A percentile compares a stretch with the other conserved stretches of the same genome.
These are phyloP conservation scores for Colletotrichum falcatum DNA, from an alignment of 2,329 filamentous ascomycete genomes.

Conservation along the genomic window DNA sequence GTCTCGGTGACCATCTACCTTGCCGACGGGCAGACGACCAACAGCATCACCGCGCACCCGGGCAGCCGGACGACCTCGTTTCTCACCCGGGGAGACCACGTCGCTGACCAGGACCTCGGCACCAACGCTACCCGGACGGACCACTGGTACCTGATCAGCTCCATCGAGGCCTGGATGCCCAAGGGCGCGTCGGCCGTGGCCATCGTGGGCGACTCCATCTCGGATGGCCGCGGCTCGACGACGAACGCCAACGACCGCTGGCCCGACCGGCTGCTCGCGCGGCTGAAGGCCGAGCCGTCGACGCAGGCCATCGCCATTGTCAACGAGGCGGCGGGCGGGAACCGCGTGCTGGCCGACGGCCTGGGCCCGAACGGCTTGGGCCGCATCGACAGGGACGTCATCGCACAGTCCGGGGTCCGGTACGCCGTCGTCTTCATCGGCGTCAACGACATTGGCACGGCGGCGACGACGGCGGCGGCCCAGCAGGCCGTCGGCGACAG, in stretches of 20 bases:
- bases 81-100: slow-evolving; percentile 64
- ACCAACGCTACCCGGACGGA: slow-evolving; percentile 46
- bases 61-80: slow-evolving; percentile 70
- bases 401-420: slow-evolving; percentile 64
- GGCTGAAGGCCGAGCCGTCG: slow-evolving; percentile 54
- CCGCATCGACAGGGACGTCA: slow-evolving; percentile 70
- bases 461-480: slow-evolving; percentile 52
- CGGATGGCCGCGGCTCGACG: slow-evolving; percentile 71
- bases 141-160: slow-evolving; percentile 71
- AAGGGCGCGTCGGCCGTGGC: slow-evolving; percentile 56
- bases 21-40: slow-evolving; percentile 64
- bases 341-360: slow-evolving; percentile 69
- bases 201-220: slow-evolving; percentile 75
- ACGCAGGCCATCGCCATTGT: slow-evolving; percentile 60
- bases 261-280: slow-evolving; percentile 57
- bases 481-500: slow-evolving; percentile 60
- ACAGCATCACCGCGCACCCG: slow-evolving; percentile 70
- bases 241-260: slow-evolving; percentile 67
- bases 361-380: slow-evolving; percentile 69
- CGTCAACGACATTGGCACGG: slow-evolving; percentile 73
- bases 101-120: slow-evolving; percentile 55
- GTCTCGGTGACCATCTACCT: slow-evolving; percentile 70
- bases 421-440: slow-evolving; percentile 72
- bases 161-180: slow-evolving; percentile 66
- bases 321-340: slow-evolving; percentile 74